Evolutionary conservation across 2,329 filamentous ascomycete genomes (phyloP), one percentile per base, ranked within the genome.

Genomic region (Epichloe aotearoae): DNA sequence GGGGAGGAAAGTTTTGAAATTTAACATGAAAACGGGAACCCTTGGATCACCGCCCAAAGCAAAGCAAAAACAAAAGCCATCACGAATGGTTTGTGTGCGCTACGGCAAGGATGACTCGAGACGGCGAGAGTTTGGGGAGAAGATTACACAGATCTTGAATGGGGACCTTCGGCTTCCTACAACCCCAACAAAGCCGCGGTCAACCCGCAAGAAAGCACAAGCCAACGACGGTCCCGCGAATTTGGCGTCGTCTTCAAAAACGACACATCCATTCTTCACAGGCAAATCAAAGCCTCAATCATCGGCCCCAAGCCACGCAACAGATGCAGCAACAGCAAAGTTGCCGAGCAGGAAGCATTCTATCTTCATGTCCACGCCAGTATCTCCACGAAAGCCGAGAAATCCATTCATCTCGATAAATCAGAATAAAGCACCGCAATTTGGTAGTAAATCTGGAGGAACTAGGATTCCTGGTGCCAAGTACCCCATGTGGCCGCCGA

Each of bases 401-500:
- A 56, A 61, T 8, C 47, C 55, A 2, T 64, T 65, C 2, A 50
- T 58, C 0, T 53, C 65, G 3, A 63, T 59, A 14, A 66, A 64
- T 19, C 52, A 51, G 12, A 47, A 50, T 7, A 51, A 43, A 14
- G 40, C 67, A 15, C 67, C 71, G 0, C 66, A 69, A 12, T 73
- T 76, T 53, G 73, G 75, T 3, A 59, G 64, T 26, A 73, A 66
- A 50, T 69, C 70, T 4, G 58, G 64, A 3, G 70, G 69, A 0
- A 59, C 79, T 4, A 87, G 79, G 58, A 72, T 84, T n/a, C 79
- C 82, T 0, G 86, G 84, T 2, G 73, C 82, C 8, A 69, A 72
- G 54, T 73, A 86, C 50, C 77, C 86, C 3, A 72, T 79, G n/a
- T 93, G 86, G 83, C 87, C 87, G 38, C 75, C 78, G 46, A 73